phyloP scores from a whole-genome alignment of 2,329 filamentous ascomycete species.

The Celoporthe dispersa region DNA sequence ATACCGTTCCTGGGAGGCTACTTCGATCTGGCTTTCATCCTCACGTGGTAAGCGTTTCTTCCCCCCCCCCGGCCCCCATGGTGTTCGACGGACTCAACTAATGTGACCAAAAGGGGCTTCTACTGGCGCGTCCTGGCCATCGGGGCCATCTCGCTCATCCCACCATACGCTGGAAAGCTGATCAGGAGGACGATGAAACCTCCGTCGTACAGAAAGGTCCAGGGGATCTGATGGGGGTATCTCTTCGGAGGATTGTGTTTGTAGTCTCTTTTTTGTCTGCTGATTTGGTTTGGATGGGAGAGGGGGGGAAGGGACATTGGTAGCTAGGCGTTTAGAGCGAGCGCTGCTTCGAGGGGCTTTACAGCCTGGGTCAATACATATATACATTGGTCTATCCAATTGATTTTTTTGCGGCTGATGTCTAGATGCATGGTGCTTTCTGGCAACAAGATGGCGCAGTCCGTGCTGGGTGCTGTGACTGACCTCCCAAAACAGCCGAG shows the following conservation, averaged over 20 bases:
- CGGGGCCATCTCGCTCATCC: slow-evolving; percentile 77
- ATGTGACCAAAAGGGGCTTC: slow-evolving; percentile 65
- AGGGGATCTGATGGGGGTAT: slow-evolving; percentile 57
- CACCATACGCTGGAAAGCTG: slow-evolving; percentile 85
- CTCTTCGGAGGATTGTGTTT: not conserved
- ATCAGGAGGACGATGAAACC: slow-evolving; percentile 85
- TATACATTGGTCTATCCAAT: slow-evolving; percentile 14
- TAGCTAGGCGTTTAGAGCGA: slow-evolving; percentile 30
- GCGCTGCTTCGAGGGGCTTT: slow-evolving; percentile 10
- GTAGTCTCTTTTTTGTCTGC: slow-evolving; percentile 18
- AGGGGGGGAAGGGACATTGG: slow-evolving; percentile 13
- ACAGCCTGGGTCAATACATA: not conserved
- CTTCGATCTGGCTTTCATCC: slow-evolving; percentile 81
- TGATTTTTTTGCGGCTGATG: slow-evolving; percentile 11
- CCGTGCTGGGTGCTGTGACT: too few relatives aligned
- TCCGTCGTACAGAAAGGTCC: slow-evolving; percentile 93
- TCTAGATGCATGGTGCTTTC: not conserved
- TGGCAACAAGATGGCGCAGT: not conserved
- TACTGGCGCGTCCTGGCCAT: slow-evolving; percentile 87
- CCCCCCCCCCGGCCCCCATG: not conserved
- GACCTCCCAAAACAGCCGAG: too few relatives aligned
- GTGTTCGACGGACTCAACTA: slow-evolving; percentile 21
- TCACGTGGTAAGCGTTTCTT: slow-evolving; percentile 62
- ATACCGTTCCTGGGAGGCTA: slow-evolving; percentile 89
- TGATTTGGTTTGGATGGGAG: too few relatives aligned